A percentile compares a stretch with the other conserved stretches of the same genome.
Conservation (phyloP, 1,284 basidiomycete species). For the Afroboletus lepidellus region DNA sequence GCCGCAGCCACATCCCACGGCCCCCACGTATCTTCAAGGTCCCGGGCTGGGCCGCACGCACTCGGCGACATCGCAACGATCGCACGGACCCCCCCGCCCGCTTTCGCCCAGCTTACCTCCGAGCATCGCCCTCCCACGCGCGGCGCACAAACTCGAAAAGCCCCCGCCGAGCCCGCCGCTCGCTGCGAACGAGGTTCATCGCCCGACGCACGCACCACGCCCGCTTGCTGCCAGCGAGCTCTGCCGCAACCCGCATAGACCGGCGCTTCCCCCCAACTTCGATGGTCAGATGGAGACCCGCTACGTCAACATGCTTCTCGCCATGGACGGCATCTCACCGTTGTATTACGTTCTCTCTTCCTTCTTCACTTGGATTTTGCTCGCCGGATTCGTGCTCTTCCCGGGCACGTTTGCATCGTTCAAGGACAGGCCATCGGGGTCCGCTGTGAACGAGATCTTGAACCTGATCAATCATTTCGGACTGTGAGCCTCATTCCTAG, state of each 20-base stretch:
- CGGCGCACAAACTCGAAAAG: constrained; percentile 4
- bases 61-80: constrained; percentile 17
- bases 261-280: constrained; percentile 23
- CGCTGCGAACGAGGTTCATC: neutral
- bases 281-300: constrained; percentile 30
- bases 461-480: constrained; percentile 40
- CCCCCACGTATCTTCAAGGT: constrained; percentile 6
- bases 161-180: neutral
- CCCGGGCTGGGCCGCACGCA: constrained; percentile 2
- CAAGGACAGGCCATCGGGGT: constrained; percentile 30
- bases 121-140: neutral
- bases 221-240: constrained; percentile 18
- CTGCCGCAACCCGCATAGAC: constrained; percentile 21
- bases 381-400: constrained; percentile 59
- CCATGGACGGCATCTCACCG: constrained; percentile 31
- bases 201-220: neutral
- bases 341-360: constrained; percentile 45
- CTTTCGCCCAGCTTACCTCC: constrained; percentile 2
- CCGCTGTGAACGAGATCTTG: constrained; percentile 34
- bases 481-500: constrained; percentile 37
- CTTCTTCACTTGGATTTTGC: constrained; percentile 58
- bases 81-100: constrained; percentile 15
- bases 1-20: constrained; percentile 9
- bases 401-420: constrained; percentile 56
- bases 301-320: constrained; percentile 34